phyloP scores from a whole-genome alignment of 2,329 filamentous ascomycete genomes.

The Blumeriella jaapii region DNA sequence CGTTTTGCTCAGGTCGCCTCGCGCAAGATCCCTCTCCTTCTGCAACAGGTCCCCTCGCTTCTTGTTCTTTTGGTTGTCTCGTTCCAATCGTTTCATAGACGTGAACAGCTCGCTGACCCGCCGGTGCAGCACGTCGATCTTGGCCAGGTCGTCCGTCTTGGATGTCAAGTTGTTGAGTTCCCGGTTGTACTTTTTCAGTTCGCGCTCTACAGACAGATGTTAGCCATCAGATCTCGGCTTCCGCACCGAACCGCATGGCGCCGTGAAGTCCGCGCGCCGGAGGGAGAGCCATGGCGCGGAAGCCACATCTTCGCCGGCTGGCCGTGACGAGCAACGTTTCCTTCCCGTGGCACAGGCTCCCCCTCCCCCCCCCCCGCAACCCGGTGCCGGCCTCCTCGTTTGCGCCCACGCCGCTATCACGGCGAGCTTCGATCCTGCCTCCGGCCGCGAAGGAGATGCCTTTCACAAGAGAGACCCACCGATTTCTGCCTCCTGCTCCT shows the following conservation, averaged over 20 bases:
- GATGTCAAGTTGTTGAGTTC: conserved; percentile 81
- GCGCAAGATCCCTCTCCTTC: conserved; percentile 87
- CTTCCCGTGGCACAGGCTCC: too few species aligned
- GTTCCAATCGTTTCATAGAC: conserved; percentile 91
- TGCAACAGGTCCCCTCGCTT: conserved; percentile 88
- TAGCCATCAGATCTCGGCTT: too few species aligned
- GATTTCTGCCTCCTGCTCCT: conserved; percentile 92
- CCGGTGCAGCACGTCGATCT: conserved; percentile 81
- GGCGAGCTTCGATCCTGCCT: too few species aligned
- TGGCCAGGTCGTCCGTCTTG: conserved; percentile 84
- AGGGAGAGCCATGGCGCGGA: too few species aligned
- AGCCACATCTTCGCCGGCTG: too few species aligned
- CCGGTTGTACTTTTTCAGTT: conserved; percentile 87
- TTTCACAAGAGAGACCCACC: conserved; percentile 44
- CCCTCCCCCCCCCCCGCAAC: too few species aligned
- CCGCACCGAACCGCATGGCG: too few species aligned
- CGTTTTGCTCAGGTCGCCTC: conserved; percentile 82
- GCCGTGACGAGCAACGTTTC: too few species aligned
- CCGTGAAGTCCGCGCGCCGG: too few species aligned
- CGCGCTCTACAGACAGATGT: conserved; percentile 75
- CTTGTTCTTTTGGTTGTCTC: conserved; percentile 91
- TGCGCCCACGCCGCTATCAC: too few species aligned
- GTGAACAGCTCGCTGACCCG: conserved; percentile 84
- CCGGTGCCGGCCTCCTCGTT: too few species aligned
- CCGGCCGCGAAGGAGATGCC: too few species aligned